A percentile compares a stretch with the other conserved stretches of the same genome.
These are phyloP conservation scores for Amylostereum areolatum DNA, from an alignment of 1,284 basidiomycete genomes.

Conservation along the genomic window DNA sequence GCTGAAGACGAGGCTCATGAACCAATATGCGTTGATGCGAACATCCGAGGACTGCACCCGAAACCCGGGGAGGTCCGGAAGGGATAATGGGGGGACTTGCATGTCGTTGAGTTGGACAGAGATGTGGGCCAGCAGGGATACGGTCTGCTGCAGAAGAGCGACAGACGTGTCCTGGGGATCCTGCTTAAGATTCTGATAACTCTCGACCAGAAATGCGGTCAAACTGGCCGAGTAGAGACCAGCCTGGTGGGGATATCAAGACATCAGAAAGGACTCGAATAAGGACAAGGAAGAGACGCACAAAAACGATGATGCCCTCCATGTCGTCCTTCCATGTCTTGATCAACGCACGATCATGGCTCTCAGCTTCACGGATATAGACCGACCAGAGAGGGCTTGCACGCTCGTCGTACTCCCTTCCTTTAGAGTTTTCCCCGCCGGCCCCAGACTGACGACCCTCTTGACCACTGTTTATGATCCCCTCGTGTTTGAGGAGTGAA, in stretches of 20 bases:
- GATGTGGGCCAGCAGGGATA: constrained; percentile 2
- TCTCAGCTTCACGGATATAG: constrained; percentile 5
- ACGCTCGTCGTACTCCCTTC: constrained; percentile 14
- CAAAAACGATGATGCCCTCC: constrained; percentile 6
- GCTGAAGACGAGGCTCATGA: constrained; percentile 11
- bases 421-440: too few relatives aligned
- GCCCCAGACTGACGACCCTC: neutral
- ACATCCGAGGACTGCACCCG: too few relatives aligned
- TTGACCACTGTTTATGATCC: too few relatives aligned
- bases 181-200: neutral
- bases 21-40: constrained; percentile 10
- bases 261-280: neutral
- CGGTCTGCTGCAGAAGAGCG: neutral
- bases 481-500: too few relatives aligned
- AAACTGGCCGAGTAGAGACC: neutral
- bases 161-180: neutral
- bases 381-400: constrained; percentile 9
- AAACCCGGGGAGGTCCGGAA: too few relatives aligned
- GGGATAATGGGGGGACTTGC: too few relatives aligned
- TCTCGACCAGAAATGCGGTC: neutral
- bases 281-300: too few relatives aligned
- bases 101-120: constrained; percentile 9
- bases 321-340: constrained; percentile 4
- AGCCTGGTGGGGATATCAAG: neutral
- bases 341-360: constrained; percentile 2